These are phyloP conservation scores for Penicillium sp. DNA, from an alignment of 2,329 filamentous ascomycete genomes.

Conservation along the genomic window DNA sequence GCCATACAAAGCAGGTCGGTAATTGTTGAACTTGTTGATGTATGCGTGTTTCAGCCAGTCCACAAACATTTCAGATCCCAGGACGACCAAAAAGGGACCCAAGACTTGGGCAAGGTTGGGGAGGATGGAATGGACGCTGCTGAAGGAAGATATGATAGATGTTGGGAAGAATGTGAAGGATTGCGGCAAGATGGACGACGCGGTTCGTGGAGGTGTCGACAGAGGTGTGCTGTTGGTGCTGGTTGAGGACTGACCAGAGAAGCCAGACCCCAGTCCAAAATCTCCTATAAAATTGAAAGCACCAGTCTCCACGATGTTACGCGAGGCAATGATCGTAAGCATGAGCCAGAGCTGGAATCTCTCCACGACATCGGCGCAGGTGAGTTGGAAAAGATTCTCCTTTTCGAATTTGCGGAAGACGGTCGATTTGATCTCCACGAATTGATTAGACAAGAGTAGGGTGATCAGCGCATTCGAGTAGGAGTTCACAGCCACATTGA, in stretches of 20 bases:
- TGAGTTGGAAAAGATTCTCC: slow-evolving; percentile 93
- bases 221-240: slow-evolving; percentile 52
- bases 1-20: slow-evolving; percentile 83
- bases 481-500: slow-evolving; percentile 97
- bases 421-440: slow-evolving; percentile 96
- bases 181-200: slow-evolving; percentile 74
- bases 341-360: slow-evolving; percentile 97
- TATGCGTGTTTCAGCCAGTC: slow-evolving; percentile 98
- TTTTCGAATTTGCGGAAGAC: slow-evolving; percentile 99
- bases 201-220: slow-evolving; percentile 54
- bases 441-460: slow-evolving; percentile 91
- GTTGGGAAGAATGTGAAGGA: slow-evolving; percentile 79
- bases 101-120: slow-evolving; percentile 69
- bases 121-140: slow-evolving; percentile 43
- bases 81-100: slow-evolving; percentile 87
- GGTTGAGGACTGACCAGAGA: slow-evolving; percentile 32
- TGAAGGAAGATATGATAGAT: slow-evolving; percentile 47
- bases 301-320: slow-evolving; percentile 94
- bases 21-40: slow-evolving; percentile 98
- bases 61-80: slow-evolving; percentile 94
- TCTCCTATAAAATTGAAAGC: slow-evolving; percentile 61
- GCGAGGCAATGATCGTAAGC: slow-evolving; percentile 90
- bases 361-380: slow-evolving; percentile 94
- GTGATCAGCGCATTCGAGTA: slow-evolving; percentile 96
- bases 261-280: slow-evolving; percentile 32